phyloP scores from a whole-genome alignment of 2,329 filamentous ascomycete genomes.

The Lasiodiplodia gonubiensis region DNA sequence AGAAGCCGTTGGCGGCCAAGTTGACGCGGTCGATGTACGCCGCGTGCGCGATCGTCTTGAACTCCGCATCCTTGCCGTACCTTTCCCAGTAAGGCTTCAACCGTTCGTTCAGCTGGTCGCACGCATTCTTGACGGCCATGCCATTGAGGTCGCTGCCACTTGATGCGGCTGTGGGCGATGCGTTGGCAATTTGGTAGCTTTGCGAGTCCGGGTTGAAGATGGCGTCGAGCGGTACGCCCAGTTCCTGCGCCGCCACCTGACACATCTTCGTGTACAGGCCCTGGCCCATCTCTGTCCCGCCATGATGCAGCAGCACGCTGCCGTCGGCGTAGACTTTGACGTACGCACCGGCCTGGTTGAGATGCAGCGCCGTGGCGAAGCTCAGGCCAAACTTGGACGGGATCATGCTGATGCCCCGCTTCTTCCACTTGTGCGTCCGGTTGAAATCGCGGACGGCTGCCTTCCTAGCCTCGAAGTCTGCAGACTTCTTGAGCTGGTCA shows the following conservation, averaged over 20 bases:
- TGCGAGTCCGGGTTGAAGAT: conserved; percentile 89
- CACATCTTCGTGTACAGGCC: conserved; percentile 95
- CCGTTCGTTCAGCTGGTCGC: conserved; percentile 84
- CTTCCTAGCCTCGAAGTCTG: conserved; percentile 72
- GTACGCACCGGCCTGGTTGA: conserved; percentile 91
- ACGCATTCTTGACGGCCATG: conserved; percentile 91
- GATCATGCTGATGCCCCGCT: conserved; percentile 81
- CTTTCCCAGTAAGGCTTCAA: conserved; percentile 84
- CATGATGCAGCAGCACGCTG: conserved; percentile 87
- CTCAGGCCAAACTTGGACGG: conserved; percentile 98
- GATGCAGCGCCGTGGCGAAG: conserved; percentile 83
- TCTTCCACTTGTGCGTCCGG: conserved; percentile 83
- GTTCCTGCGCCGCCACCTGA: conserved; percentile 89
- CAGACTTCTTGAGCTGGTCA: conserved; percentile 77
- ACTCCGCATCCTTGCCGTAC: conserved; percentile 73
- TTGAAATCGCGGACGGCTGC: conserved; percentile 79
- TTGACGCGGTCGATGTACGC: conserved; percentile 97
- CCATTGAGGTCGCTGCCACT: conserved; percentile 94
- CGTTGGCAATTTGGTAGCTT: conserved; percentile 86
- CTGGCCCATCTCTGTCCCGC: conserved; percentile 96
- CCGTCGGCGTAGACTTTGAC: conserved; percentile 97
- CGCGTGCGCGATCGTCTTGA: conserved; percentile 85
- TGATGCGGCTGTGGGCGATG: conserved; percentile 88
- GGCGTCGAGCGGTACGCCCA: conserved; percentile 78
- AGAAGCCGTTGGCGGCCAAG: conserved; percentile 92